Base-by-base conservation (phyloP, 345 rosid genomes). In the Cardamine chenopodiifolia region DNA sequence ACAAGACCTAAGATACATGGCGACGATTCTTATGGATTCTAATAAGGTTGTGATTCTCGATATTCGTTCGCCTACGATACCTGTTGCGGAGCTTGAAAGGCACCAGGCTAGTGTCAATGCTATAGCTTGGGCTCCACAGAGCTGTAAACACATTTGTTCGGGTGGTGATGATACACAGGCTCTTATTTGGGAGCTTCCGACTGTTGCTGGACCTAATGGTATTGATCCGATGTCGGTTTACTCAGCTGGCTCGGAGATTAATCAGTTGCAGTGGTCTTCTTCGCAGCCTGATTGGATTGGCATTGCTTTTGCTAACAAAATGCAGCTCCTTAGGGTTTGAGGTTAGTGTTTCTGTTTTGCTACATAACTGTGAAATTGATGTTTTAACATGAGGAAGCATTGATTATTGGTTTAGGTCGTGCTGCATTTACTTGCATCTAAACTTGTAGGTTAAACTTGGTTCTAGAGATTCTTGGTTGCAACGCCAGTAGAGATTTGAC, bases 271-370 rank as follows among this genome's bases (percentile, higher is more conserved):
- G 82, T 95, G 99, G 99, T 90, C 96, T 10, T 76, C 86, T 1
- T 81, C 96, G 0, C 83, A 74, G 75, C 97, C 98, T 45, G 97
- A 95, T 78, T 92, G 99, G 99, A 89, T 95, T 77, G 90, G 93
- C 5, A 79, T 95, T 65, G 95, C 96, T 0, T 95, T 90, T 61
- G 73, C 92, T 2, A 87, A 85, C 76, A 92, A 92, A 82, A 73
- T 92, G 97, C 98, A 92, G 88, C 87, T 95, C 22, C 80, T 95
- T 79, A 92, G 83, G 84, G 96, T 95, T 75, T 94, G 87, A 93
- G 85, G 80, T 75, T 29, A 17, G 79, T 15, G 31, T 6, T 73
- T 49, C 1, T 20, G 55, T 37, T 26, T 56, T 10, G 3, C 14
- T 42, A 0, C 15, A 0, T 45, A 12, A 44, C 14, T 68, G 0